These are phyloP conservation scores for Diaporthe batatas DNA, from an alignment of 2,329 filamentous ascomycete genomes.

Conservation along the genomic window DNA sequence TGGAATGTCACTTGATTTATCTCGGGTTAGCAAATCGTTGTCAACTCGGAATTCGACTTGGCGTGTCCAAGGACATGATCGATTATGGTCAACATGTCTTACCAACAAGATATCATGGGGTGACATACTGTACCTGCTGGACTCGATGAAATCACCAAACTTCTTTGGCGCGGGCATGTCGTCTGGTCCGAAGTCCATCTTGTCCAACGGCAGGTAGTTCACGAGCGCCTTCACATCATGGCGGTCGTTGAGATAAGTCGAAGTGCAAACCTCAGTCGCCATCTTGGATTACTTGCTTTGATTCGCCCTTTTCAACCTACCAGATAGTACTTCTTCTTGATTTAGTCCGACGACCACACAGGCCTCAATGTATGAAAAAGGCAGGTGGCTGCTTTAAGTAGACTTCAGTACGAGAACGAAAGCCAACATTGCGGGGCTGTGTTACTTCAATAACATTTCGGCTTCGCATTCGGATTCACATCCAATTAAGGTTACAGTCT, in stretches of 20 bases:
- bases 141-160: constrained; percentile 20
- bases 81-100: background rate
- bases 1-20: constrained; percentile 16
- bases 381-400: background rate
- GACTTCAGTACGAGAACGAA: background rate
- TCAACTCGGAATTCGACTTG: background rate
- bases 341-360: too few species aligned
- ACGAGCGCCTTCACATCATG: constrained; percentile 13
- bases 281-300: background rate
- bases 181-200: background rate
- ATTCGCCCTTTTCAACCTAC: background rate
- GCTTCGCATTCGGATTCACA: background rate
- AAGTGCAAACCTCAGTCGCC: constrained; percentile 14
- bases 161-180: constrained; percentile 20
- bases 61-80: background rate
- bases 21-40: background rate
- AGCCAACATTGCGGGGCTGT: background rate
- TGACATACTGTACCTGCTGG: constrained; percentile 19
- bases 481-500: background rate
- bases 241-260: constrained; percentile 1
- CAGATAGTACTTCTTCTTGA: background rate
- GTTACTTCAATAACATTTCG: background rate
- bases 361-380: too few species aligned
- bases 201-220: constrained; percentile 7
- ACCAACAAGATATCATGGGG: too few species aligned